These are phyloP conservation scores for Solanum neorickii DNA, from an alignment of 257 asterid species.

Conservation along the genomic window DNA sequence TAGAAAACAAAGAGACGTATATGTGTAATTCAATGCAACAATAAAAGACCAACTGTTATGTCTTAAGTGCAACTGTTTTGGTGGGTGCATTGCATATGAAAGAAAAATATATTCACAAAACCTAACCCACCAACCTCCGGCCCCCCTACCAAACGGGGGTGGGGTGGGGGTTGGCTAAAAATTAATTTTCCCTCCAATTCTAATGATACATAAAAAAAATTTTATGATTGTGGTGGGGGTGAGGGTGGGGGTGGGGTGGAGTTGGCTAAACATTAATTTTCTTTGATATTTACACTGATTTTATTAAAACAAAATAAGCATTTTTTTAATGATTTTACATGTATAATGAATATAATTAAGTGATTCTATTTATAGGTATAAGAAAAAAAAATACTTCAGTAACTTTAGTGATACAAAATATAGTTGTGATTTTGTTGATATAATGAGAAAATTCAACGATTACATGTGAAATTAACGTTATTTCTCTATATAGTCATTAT, in stretches of 20 bases:
- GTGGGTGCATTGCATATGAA: background rate
- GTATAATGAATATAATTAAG: background rate
- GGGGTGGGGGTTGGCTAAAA: background rate
- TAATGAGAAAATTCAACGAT: background rate
- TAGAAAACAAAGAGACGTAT: too few relatives aligned
- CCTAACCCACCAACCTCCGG: slow-evolving; percentile 2
- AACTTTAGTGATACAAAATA: background rate
- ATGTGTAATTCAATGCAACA: background rate
- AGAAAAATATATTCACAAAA: background rate
- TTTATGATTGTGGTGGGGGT: background rate
- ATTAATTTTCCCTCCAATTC: background rate
- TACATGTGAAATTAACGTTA: background rate
- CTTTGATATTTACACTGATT: too few relatives aligned
- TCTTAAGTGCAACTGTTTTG: background rate
- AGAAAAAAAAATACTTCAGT: background rate
- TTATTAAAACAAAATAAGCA: background rate
- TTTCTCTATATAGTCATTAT: background rate
- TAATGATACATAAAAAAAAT: background rate
- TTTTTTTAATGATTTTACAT: background rate
- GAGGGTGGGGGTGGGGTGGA: background rate
- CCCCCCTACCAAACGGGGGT: background rate
- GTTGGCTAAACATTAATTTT: background rate
- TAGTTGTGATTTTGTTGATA: background rate
- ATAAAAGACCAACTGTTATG: background rate
- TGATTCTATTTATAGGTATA: background rate